These are phyloP conservation scores for Nephelium lappaceum DNA, from an alignment of 345 rosid genomes.

Conservation along the genomic window DNA sequence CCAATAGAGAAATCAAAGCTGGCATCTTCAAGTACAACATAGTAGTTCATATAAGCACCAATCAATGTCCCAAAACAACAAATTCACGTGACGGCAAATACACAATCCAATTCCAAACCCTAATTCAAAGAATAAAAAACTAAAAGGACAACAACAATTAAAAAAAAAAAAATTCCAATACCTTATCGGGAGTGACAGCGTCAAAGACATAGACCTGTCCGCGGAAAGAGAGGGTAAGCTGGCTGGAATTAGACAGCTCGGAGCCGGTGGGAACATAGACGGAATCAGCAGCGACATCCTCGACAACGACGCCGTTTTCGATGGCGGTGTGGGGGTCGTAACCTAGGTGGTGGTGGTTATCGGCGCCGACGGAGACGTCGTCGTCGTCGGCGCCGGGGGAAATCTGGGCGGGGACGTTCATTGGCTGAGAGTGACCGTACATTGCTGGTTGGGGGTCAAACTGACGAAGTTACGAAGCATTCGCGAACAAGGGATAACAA, in stretches of 20 bases:
- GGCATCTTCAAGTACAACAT: neutral
- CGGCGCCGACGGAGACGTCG: conserved; percentile 43
- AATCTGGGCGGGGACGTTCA: conserved; percentile 54
- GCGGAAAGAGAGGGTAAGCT: conserved; percentile 81
- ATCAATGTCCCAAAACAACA: conserved; percentile 4
- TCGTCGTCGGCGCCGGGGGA: conserved; percentile 36
- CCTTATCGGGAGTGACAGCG: conserved; percentile 84
- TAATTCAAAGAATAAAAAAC: neutral
- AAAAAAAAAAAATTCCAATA: conserved; percentile 14
- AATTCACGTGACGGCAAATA: neutral
- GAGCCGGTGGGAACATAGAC: conserved; percentile 44
- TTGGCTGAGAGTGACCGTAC: conserved; percentile 62
- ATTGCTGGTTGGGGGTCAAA: conserved; percentile 35
- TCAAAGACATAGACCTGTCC: conserved; percentile 93
- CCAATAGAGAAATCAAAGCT: neutral
- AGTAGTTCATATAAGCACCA: neutral
- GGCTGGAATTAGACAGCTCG: conserved; percentile 45
- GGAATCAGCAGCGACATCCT: conserved; percentile 59
- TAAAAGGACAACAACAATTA: neutral
- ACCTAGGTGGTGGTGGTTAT: conserved; percentile 35
- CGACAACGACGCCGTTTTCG: conserved; percentile 46
- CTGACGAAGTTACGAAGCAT: conserved; percentile 34
- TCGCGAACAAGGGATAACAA: conserved; percentile 10
- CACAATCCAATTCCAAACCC: conserved; percentile 8
- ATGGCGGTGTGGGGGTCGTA: conserved; percentile 49